Conservation (phyloP, 78 protist genomes). For the Creolimax fragrantissima region DNA sequence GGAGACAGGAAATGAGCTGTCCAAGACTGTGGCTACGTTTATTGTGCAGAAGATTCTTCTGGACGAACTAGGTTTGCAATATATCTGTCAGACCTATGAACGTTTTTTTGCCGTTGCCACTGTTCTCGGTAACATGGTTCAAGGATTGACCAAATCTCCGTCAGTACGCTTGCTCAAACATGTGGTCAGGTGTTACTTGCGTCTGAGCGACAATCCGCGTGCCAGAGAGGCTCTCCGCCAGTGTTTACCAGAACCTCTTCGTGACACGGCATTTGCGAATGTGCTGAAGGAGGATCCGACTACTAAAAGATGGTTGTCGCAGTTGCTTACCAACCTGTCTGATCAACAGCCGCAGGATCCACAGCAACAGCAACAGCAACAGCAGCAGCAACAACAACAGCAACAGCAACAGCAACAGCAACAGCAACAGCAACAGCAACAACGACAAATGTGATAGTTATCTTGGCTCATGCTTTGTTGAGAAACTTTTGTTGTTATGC, state of each 20-base stretch:
- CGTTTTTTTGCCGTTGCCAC: constrained; percentile 72
- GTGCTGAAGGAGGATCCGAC: constrained; percentile 20
- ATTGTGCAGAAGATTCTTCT: constrained; percentile 94
- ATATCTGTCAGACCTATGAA: constrained; percentile 79
- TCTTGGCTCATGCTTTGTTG: no score
- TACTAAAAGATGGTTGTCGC: constrained; percentile 23
- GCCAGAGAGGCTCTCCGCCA: constrained; percentile 33
- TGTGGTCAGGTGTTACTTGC: constrained; percentile 90
- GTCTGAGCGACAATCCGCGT: constrained; percentile 78
- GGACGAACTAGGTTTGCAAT: constrained; percentile 79
- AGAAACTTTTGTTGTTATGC: no score
- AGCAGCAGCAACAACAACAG: no score
- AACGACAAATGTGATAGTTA: no score
- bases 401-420: no score
- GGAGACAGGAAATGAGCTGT: constrained; percentile 91
- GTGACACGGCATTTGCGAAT: background rate
- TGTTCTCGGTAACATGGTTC: constrained; percentile 30
- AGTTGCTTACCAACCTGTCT: background rate
- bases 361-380: no score
- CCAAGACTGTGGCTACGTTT: constrained; percentile 96
- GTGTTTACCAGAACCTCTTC: constrained; percentile 32
- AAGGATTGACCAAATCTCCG: constrained; percentile 50
- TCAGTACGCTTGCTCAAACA: constrained; percentile 83
- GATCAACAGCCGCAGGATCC: background rate
- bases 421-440: no score